These are phyloP conservation scores for Solanum clarkiae DNA, from an alignment of 257 asterid species.

Conservation along the genomic window DNA sequence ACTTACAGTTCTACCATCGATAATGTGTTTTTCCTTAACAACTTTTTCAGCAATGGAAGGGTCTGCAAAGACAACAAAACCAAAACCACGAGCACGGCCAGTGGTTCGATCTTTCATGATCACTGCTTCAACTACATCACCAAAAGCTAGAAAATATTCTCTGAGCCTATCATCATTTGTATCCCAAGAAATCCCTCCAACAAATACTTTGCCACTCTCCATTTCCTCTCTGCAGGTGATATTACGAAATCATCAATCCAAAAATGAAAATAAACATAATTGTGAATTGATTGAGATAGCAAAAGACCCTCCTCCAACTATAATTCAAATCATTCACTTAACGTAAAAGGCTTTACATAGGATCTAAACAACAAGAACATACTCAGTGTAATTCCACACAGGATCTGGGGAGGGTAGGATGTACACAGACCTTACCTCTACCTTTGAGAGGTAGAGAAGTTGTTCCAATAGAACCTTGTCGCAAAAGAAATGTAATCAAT, in stretches of 20 bases:
- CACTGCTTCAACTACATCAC: conserved; percentile 57
- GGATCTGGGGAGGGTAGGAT: background rate
- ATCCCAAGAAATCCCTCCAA: conserved; percentile 80
- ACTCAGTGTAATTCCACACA: background rate
- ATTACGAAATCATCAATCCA: conserved; percentile 7
- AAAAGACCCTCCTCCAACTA: background rate
- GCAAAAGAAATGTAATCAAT: background rate
- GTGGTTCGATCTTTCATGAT: conserved; percentile 61
- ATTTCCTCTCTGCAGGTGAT: conserved; percentile 28
- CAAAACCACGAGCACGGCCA: conserved; percentile 75
- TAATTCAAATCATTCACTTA: background rate
- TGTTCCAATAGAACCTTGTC: background rate
- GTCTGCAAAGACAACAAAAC: conserved; percentile 47
- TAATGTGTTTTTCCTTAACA: conserved; percentile 43
- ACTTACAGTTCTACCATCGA: conserved; percentile 67
- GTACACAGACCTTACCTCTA: background rate
- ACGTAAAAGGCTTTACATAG: background rate
- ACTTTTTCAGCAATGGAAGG: conserved; percentile 57
- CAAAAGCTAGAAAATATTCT: conserved; percentile 49
- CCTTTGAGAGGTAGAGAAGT: background rate
- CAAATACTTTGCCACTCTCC: conserved; percentile 47
- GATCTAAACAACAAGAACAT: background rate
- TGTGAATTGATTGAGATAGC: background rate
- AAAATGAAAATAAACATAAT: background rate
- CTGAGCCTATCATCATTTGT: conserved; percentile 49